Evolutionary conservation across 352 stramenopile genomes (phyloP), one percentile per base, ranked within the genome.

Genomic region (Pythium coloratum): DNA sequence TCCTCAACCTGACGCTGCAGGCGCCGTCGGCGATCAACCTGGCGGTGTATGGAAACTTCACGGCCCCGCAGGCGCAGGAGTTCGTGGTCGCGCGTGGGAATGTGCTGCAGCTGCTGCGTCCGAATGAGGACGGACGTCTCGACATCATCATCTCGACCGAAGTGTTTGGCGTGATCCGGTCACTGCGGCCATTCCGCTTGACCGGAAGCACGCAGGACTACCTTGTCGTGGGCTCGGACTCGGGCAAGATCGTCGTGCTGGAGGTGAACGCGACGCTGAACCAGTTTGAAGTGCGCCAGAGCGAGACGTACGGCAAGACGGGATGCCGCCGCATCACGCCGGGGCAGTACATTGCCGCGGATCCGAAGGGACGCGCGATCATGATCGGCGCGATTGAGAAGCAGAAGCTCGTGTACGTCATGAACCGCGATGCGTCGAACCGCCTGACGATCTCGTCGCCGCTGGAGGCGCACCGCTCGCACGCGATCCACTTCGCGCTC

Each of bases 401-500:
- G 79, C 96, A 99, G 72, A 99, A 99, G 72, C 85, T 99, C 13
- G 97, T 99, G 26, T 99, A 99, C 78, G 96, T 99, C 26, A 93
- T 99, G 80, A 99, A 99, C 76, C 86, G 97, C 33, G 97, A 99
- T 73, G 88, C 91, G 7, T 88, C 86, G 2, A 97, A 92, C 67
- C 86, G 90, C 1, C 75, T 99, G 13, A 99, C 97, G 18, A 99
- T 99, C 69, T 98, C 97, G 49, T 98, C 90, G 65, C 98, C 98
- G 16, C 77, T 99, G n/a, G 97, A 99, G 75, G 98, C 98, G 26
- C 97, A 99, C 83, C 97, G 98, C 56, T 92, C 88, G 14, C 77
- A 97, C 51, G 97, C 95, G 16, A 92, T 99, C 33, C 92, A 97
- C 24, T 99, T 99, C 64, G 85, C 83, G 42, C 82, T 97, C 0